phyloP scores from a whole-genome alignment of 345 rosid species.

The Eucalyptus regnans region DNA sequence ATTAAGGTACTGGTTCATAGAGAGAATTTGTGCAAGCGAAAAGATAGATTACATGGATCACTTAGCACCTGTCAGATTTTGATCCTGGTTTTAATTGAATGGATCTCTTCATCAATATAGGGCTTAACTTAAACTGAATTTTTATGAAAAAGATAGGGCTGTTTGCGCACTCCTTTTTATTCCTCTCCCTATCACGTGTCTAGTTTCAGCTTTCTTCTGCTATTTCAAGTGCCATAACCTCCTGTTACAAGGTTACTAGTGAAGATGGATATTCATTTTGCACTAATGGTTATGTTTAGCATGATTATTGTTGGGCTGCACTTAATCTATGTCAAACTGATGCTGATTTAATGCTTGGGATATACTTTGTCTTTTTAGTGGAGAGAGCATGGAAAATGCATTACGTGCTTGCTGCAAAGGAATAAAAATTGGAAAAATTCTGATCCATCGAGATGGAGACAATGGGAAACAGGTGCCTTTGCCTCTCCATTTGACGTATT shows the following conservation, averaged over 20 bases:
- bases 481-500: not conserved
- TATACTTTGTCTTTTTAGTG: constrained; percentile 34
- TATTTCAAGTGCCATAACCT: not conserved
- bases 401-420: constrained; percentile 98
- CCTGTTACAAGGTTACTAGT: not conserved
- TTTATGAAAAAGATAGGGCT: not conserved
- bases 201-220: not conserved
- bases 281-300: not conserved
- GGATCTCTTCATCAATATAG: not conserved
- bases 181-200: not conserved
- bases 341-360: not conserved
- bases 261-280: not conserved
- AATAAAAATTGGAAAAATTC: constrained; percentile 94
- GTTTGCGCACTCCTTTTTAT: not conserved
- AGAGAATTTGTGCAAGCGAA: not conserved
- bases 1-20: constrained; percentile 7
- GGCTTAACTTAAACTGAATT: not conserved
- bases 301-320: not conserved
- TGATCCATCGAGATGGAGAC: constrained; percentile 97
- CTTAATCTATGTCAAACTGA: not conserved
- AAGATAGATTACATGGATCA: not conserved
- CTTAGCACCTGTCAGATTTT: not conserved
- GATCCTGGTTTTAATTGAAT: not conserved
- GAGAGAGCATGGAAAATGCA: constrained; percentile 99
- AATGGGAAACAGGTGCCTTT: constrained; percentile 71